phyloP scores from a whole-genome alignment of 306 rosid species.

The Dalbergia oliveri region DNA sequence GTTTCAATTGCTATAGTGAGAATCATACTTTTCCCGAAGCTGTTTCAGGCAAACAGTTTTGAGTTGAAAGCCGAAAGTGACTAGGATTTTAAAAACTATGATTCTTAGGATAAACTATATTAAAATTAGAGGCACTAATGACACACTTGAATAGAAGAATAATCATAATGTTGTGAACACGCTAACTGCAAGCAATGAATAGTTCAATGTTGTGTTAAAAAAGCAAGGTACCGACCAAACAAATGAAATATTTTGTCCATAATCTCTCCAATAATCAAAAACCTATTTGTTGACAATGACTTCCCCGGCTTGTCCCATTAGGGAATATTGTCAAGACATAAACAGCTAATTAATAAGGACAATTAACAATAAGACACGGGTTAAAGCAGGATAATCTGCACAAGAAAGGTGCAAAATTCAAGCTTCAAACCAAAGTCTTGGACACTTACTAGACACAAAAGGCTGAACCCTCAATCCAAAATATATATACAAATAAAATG shows the following conservation, averaged over 20 bases:
- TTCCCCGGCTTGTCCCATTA: conserved; percentile 54
- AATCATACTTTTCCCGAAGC: neutral
- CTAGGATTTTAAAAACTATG: neutral
- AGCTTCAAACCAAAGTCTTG: conserved; percentile 29
- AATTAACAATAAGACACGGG: conserved; percentile 58
- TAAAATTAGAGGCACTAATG: conserved; percentile 44
- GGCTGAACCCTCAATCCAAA: conserved; percentile 1
- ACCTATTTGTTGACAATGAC: conserved; percentile 72
- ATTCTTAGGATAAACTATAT: neutral
- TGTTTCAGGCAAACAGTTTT: conserved; percentile 7
- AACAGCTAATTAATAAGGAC: conserved; percentile 64
- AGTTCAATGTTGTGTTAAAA: conserved; percentile 24
- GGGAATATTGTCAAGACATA: conserved; percentile 64
- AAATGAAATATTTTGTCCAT: conserved; percentile 63
- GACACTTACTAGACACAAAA: neutral
- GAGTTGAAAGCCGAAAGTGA: conserved; percentile 14
- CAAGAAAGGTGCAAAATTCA: conserved; percentile 50
- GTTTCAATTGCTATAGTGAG: neutral
- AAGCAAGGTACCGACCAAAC: conserved; percentile 57
- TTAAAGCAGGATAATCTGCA: conserved; percentile 46
- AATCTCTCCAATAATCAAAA: conserved; percentile 54
- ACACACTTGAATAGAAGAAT: conserved; percentile 48
- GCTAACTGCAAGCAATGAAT: conserved; percentile 53
- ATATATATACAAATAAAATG: neutral
- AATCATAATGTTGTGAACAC: conserved; percentile 51